These are phyloP conservation scores for Aspergillus costaricaensis DNA, from an alignment of 2,329 filamentous ascomycete genomes.

Conservation along the genomic window DNA sequence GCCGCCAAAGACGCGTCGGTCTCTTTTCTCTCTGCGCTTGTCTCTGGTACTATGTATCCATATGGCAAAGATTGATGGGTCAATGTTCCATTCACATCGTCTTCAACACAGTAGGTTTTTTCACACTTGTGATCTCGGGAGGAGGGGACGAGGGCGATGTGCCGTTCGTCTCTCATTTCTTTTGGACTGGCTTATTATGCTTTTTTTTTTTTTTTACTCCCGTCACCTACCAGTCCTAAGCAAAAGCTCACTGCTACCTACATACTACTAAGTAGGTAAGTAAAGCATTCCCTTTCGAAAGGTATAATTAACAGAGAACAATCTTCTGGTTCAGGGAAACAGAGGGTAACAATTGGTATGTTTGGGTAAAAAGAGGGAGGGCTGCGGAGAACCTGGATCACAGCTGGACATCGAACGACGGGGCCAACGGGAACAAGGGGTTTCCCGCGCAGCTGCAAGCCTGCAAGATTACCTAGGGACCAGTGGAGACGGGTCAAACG, in stretches of 20 bases:
- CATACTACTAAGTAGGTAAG: too few relatives aligned
- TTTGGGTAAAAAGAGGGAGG: background rate
- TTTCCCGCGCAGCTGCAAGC: slow-evolving; percentile 21
- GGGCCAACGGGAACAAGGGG: slow-evolving; percentile 25
- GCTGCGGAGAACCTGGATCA: background rate
- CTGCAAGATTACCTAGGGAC: slow-evolving; percentile 33
- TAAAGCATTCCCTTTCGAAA: too few relatives aligned
- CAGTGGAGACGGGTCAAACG: slow-evolving; percentile 21
- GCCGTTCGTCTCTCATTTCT: too few relatives aligned
- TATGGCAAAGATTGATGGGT: background rate
- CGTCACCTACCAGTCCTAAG: too few relatives aligned
- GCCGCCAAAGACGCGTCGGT: slow-evolving; percentile 17
- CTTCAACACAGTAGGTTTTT: too few relatives aligned
- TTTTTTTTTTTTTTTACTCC: too few relatives aligned
- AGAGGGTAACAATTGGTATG: background rate
- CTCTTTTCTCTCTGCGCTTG: slow-evolving; percentile 16
- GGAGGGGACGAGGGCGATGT: too few relatives aligned
- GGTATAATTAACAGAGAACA: too few relatives aligned
- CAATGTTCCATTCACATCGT: background rate
- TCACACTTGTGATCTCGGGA: too few relatives aligned
- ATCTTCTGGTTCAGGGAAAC: too few relatives aligned
- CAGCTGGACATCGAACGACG: slow-evolving; percentile 24
- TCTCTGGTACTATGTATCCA: background rate
- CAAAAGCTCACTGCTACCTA: too few relatives aligned
- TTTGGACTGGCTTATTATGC: too few relatives aligned